phyloP scores from a whole-genome alignment of 129 eudicot species.

The Ambrosia artemisiifolia region DNA sequence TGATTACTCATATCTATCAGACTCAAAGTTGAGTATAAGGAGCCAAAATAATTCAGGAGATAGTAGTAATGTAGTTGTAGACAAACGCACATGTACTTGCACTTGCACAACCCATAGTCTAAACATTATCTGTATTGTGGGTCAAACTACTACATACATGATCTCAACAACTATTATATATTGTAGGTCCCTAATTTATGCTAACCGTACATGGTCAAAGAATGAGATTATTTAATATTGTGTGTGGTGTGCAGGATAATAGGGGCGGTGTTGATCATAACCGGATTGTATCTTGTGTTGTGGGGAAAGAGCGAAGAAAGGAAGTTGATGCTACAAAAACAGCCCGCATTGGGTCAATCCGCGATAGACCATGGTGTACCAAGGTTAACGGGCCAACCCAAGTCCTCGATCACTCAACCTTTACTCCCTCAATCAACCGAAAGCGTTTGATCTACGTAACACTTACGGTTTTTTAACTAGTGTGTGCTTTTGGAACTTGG shows the following conservation, averaged over 20 bases:
- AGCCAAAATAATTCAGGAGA: conserved; percentile 14
- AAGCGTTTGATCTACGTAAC: conserved; percentile 50
- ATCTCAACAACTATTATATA: conserved; percentile 22
- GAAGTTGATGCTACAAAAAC: conserved; percentile 46
- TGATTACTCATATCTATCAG: background rate
- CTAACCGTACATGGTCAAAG: background rate
- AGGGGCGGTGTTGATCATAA: conserved; percentile 82
- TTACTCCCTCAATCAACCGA: conserved; percentile 62
- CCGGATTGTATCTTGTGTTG: conserved; percentile 78
- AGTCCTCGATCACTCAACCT: conserved; percentile 80
- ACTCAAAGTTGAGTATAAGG: background rate
- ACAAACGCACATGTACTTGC: conserved; percentile 45
- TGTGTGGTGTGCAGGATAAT: conserved; percentile 55
- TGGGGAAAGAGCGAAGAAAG: conserved; percentile 91
- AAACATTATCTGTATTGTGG: conserved; percentile 29
- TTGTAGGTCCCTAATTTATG: conserved; percentile 8
- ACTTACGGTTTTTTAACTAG: conserved; percentile 18
- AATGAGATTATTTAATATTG: background rate
- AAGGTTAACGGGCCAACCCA: conserved; percentile 38
- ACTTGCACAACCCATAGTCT: conserved; percentile 30
- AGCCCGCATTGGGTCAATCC: conserved; percentile 36
- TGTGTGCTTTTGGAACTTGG: conserved; percentile 24
- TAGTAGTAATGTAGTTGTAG: conserved; percentile 36
- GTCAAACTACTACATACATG: conserved; percentile 27
- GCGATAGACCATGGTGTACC: conserved; percentile 48